These are phyloP conservation scores for Yamadazyma jaroonii DNA, from an alignment of 1,139 yeast genomes.

Conservation along the genomic window DNA sequence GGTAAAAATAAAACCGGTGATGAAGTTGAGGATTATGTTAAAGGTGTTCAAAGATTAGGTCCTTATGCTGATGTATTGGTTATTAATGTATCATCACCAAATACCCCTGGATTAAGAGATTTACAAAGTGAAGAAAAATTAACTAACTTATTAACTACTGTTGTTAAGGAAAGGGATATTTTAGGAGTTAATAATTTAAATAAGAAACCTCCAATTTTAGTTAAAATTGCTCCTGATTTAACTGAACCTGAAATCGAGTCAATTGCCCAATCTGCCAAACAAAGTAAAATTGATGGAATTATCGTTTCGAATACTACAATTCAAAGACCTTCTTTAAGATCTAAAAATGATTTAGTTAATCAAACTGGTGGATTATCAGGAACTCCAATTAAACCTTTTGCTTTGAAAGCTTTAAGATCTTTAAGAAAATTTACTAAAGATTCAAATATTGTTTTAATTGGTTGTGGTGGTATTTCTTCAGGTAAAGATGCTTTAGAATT, in stretches of 20 bases:
- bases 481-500: conserved; percentile 90
- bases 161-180: conserved; percentile 56
- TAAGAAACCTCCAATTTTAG: conserved; percentile 70
- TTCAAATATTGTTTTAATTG: conserved; percentile 69
- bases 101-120: conserved; percentile 91
- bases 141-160: conserved; percentile 61
- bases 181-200: conserved; percentile 40
- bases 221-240: conserved; percentile 92
- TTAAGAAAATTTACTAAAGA: conserved; percentile 77
- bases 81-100: conserved; percentile 93
- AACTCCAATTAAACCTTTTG: conserved; percentile 78
- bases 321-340: conserved; percentile 65
- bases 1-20: conserved; percentile 94
- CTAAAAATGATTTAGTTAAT: conserved; percentile 41
- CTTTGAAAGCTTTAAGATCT: conserved; percentile 66
- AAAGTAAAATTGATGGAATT: conserved; percentile 83
- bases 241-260: conserved; percentile 77
- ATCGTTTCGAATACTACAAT: conserved; percentile 91
- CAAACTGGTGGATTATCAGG: conserved; percentile 93
- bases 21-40: conserved; percentile 79
- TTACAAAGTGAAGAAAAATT: conserved; percentile 77
- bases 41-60: conserved; percentile 81
- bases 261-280: conserved; percentile 78
- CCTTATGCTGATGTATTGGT: conserved; percentile 86
- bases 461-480: conserved; percentile 88